These are phyloP conservation scores for Mycena sp. DNA, from an alignment of 1,284 basidiomycete species.

Conservation along the genomic window DNA sequence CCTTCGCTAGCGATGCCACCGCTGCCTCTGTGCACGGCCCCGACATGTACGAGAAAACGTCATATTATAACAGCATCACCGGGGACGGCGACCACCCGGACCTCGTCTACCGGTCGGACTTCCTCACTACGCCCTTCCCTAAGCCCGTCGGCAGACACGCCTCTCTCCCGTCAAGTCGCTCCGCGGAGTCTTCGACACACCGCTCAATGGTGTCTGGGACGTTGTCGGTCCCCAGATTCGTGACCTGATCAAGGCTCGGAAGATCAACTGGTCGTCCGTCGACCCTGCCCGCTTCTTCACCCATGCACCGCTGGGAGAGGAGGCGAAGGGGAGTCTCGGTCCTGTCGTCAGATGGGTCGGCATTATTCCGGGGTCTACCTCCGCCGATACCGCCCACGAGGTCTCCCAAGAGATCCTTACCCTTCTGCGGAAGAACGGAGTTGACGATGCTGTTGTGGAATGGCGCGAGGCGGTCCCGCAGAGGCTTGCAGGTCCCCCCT, in stretches of 20 bases:
- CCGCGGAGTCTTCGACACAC: constrained; percentile 48
- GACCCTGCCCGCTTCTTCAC: constrained; percentile 51
- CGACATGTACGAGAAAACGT: constrained; percentile 39
- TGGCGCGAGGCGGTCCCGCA: constrained; percentile 46
- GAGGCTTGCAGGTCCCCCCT: constrained; percentile 31
- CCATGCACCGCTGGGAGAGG: constrained; percentile 40
- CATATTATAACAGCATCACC: constrained; percentile 51
- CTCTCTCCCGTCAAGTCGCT: constrained; percentile 47
- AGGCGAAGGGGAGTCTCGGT: constrained; percentile 45
- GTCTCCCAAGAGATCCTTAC: constrained; percentile 49
- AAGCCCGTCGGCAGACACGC: too few species aligned
- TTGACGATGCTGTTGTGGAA: constrained; percentile 50
- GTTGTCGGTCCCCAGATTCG: constrained; percentile 49
- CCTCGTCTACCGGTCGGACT: constrained; percentile 53
- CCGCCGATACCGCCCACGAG: constrained; percentile 46
- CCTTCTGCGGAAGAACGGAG: constrained; percentile 43
- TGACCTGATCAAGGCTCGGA: constrained; percentile 42
- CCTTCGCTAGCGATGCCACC: too few species aligned
- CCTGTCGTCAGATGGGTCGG: constrained; percentile 54
- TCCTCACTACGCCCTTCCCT: constrained; percentile 44
- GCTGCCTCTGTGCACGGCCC: constrained; percentile 23
- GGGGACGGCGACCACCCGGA: constrained; percentile 44
- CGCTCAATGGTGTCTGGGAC: constrained; percentile 52
- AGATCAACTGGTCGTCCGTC: constrained; percentile 44
- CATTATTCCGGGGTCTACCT: constrained; percentile 46